These are phyloP conservation scores for Rhododendron williamsianum DNA, from an alignment of 148 eudicot genomes.

Conservation along the genomic window DNA sequence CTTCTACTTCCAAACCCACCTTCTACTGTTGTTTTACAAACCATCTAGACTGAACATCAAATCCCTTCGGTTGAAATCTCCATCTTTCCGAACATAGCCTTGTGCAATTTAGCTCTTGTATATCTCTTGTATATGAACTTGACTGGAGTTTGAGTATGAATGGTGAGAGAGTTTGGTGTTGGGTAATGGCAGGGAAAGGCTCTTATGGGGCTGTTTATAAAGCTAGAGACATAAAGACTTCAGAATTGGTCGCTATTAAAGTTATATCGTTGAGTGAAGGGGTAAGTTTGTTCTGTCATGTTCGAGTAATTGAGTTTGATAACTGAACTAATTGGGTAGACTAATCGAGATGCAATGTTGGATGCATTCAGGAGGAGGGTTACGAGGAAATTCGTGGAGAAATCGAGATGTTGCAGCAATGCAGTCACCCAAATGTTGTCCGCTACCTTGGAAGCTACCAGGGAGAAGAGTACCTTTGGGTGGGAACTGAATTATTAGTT, in stretches of 20 bases:
- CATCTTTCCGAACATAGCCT: neutral
- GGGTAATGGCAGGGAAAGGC: slow-evolving; percentile 76
- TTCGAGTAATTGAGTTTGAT: neutral
- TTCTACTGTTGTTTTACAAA: neutral
- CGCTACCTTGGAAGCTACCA: slow-evolving; percentile 99
- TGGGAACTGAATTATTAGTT: slow-evolving; percentile 24
- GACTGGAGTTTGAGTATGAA: neutral
- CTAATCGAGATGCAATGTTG: slow-evolving; percentile 3
- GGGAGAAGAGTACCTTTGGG: slow-evolving; percentile 98
- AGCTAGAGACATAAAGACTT: slow-evolving; percentile 84
- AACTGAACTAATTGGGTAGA: slow-evolving; percentile 6
- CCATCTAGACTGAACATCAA: neutral
- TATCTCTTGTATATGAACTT: neutral
- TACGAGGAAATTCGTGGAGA: slow-evolving; percentile 99
- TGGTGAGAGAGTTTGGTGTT: slow-evolving; percentile 14
- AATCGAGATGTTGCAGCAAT: slow-evolving; percentile 99
- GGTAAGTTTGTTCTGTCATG: slow-evolving; percentile 33
- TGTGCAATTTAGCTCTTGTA: neutral
- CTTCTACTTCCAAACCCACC: neutral
- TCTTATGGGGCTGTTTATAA: slow-evolving; percentile 97
- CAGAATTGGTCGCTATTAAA: slow-evolving; percentile 96
- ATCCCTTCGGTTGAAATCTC: neutral
- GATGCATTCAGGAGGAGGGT: slow-evolving; percentile 71
- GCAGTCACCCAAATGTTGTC: slow-evolving; percentile 98
- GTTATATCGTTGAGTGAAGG: slow-evolving; percentile 92